Evolutionary conservation across 1,284 basidiomycete genomes (phyloP), one percentile per base, ranked within the genome.

Genomic region (Takashimella koratensis): DNA sequence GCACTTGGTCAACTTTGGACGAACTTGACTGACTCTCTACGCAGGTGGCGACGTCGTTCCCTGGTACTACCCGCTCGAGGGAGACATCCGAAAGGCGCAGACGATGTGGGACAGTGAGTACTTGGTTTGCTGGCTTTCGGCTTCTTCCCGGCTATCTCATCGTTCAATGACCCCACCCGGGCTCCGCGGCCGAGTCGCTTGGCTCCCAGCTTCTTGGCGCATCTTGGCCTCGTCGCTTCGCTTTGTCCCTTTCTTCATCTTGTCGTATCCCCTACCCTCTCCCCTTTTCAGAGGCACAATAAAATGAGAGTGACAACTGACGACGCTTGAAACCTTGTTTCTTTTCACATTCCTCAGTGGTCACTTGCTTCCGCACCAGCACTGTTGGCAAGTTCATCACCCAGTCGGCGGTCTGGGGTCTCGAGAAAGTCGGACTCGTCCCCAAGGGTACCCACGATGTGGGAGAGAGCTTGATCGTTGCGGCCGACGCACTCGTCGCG

Each of bases 21-120:
- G n/a, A n/a, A n/a, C n/a, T n/a, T n/a, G n/a, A n/a, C n/a, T 58
- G 41, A 65, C 19, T 11, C 45, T 49, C 23, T 19, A 8, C 25
- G 19, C 50, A 71, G 68, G 73, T 40, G 58, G 57, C 0, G 93
- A 96, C 72, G 76, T 79, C 24, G 79, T 97, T 42, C 84, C 86
- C 1, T 98, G 95, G 95, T 98, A 94, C 79, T 97, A 97, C 78
- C 92, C 94, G 5, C 83, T 98, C 44, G 93, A 95, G 76, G 94
- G 94, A 60, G 90, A 96, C 75, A 81, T 97, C 62, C 73, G 79
- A 62, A 95, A 98, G 77, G 88, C 90, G 8, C 95, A 98, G 80
- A 97, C 94, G 3, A 67, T 85, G 23, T 97, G 92, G 90, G 96
- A 98, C 73, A 84, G 74, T 76, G 56, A 65, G 74, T 70, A 16